A percentile compares a stretch with the other conserved stretches of the same genome.
These are phyloP conservation scores for Cicer pinnatifidum DNA, from an alignment of 306 rosid species.

Conservation along the genomic window DNA sequence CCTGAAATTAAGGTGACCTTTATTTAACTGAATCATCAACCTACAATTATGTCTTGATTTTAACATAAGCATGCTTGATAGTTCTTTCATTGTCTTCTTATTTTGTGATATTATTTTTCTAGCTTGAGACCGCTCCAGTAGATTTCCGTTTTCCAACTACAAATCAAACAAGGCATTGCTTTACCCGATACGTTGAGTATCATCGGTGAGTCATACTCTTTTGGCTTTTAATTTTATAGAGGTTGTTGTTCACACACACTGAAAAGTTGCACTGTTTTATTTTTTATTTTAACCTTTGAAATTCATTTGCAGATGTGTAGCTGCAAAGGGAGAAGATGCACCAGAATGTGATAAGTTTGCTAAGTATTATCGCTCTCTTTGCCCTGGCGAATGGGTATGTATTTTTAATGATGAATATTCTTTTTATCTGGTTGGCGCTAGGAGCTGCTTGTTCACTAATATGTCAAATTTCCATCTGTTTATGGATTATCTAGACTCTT, in stretches of 20 bases:
- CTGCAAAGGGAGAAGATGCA: conserved; percentile 91
- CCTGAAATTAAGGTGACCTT: conserved; percentile 78
- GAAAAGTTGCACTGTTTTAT: neutral
- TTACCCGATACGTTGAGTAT: conserved; percentile 87
- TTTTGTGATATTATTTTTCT: conserved; percentile 49
- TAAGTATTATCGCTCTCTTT: conserved; percentile 86
- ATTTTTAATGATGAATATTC: conserved; percentile 34
- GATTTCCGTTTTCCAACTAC: conserved; percentile 99
- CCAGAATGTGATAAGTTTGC: conserved; percentile 89
- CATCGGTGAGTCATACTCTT: conserved; percentile 64
- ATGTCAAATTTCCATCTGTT: conserved; percentile 12
- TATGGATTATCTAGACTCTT: neutral
- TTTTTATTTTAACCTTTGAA: conserved; percentile 26
- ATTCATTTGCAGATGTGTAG: conserved; percentile 63
- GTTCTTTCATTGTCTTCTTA: conserved; percentile 31
- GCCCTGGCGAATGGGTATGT: conserved; percentile 99
- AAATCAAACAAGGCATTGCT: conserved; percentile 97
- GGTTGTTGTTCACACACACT: conserved; percentile 15
- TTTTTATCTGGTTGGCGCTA: conserved; percentile 18
- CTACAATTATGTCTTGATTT: neutral
- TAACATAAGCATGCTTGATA: neutral
- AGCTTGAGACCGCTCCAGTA: conserved; percentile 95
- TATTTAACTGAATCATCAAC: conserved; percentile 7
- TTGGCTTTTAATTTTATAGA: conserved; percentile 26
- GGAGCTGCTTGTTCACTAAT: conserved; percentile 3